Evolutionary conservation across 2,329 filamentous ascomycete genomes (phyloP).

Genomic region (Chaetomiaceae sp.): DNA sequence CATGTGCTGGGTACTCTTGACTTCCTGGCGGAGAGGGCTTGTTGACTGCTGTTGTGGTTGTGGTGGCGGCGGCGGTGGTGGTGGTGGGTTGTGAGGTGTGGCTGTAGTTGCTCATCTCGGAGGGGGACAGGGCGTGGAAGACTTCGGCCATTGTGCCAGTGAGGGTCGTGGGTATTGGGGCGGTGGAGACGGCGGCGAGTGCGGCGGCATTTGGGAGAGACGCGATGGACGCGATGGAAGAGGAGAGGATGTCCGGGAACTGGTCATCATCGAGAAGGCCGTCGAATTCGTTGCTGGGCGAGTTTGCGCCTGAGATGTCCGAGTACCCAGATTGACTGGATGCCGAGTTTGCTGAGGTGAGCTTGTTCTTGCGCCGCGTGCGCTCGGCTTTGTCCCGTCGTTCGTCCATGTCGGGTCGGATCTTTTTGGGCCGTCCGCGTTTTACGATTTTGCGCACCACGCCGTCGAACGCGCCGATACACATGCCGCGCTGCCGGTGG

Average conservation of each 20-base stretch:
- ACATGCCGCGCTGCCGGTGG: conserved; percentile 94
- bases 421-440: conserved; percentile 61
- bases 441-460: conserved; percentile 57
- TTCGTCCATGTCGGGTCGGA: conserved; percentile 53
- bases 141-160: conserved; percentile 22
- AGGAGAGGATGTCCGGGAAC: conserved; percentile 29
- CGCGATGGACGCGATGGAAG: background rate
- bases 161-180: conserved; percentile 36
- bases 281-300: conserved; percentile 47
- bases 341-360: conserved; percentile 40
- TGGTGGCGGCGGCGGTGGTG: conserved; percentile 11
- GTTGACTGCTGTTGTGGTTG: conserved; percentile 20
- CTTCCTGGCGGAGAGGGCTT: too few species aligned
- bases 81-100: conserved; percentile 41
- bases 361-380: conserved; percentile 51
- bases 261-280: conserved; percentile 27
- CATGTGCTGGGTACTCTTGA: conserved; percentile 9
- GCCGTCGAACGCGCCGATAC: conserved; percentile 88
- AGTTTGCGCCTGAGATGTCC: conserved; percentile 52
- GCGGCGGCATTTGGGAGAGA: conserved; percentile 28
- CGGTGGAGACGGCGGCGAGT: conserved; percentile 37
- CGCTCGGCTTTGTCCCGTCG: conserved; percentile 54
- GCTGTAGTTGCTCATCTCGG: conserved; percentile 41
- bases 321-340: conserved; percentile 55
- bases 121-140: conserved; percentile 40